phyloP scores from a whole-genome alignment of 352 stramenopile species.

The Pythium brachiatum region DNA sequence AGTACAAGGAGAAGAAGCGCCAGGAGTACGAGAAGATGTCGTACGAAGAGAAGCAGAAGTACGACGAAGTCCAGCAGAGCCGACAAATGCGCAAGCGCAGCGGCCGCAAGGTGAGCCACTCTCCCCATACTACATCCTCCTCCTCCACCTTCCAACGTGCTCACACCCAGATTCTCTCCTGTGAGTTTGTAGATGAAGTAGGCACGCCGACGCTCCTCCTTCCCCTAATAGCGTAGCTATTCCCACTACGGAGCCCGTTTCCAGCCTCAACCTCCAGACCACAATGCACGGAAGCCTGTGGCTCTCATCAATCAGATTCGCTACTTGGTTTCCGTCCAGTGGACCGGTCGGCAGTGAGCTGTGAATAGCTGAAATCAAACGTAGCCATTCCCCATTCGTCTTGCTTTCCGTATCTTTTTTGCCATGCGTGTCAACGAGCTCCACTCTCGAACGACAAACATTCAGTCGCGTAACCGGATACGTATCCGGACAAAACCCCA shows the following conservation, averaged over 20 bases:
- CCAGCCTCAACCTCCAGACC: no score
- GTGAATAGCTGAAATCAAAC: conserved; percentile 12
- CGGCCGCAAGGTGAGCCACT: conserved; percentile 47
- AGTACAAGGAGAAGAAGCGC: conserved; percentile 75
- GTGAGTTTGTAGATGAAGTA: no score
- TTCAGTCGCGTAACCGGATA: conserved; percentile 29
- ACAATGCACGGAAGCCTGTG: no score
- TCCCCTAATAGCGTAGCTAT: no score
- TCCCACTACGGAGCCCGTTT: no score
- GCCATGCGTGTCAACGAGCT: conserved; percentile 22
- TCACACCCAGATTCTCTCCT: not conserved
- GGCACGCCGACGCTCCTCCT: no score
- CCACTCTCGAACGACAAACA: conserved; percentile 25
- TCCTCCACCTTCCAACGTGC: not conserved
- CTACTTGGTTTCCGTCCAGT: no score
- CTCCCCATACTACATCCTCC: not conserved
- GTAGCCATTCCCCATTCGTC: not conserved
- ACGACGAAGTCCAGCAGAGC: conserved; percentile 71
- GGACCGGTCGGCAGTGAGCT: not conserved
- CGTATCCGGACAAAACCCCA: conserved; percentile 25
- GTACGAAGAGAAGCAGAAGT: conserved; percentile 80
- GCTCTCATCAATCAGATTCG: no score
- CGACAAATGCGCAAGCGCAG: conserved; percentile 66
- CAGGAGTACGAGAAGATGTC: conserved; percentile 75
- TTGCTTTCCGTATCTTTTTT: conserved; percentile 1